phyloP scores from a whole-genome alignment of 352 stramenopile species.

The Phytophthora pini region DNA sequence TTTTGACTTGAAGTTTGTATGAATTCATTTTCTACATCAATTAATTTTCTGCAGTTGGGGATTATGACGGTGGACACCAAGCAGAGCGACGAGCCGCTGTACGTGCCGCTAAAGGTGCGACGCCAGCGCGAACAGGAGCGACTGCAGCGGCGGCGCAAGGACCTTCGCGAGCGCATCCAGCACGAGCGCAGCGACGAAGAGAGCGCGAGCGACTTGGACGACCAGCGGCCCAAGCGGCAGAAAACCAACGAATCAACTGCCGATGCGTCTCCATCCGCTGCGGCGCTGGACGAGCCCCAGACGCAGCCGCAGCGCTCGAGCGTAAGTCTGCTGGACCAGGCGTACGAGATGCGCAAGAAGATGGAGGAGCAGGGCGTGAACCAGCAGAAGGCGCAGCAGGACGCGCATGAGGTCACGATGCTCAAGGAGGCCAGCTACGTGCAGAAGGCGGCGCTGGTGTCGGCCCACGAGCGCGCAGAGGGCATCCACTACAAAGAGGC shows the following conservation, averaged over 20 bases:
- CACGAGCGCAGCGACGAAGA: slow-evolving; percentile 46
- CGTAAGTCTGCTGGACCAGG: slow-evolving; percentile 83
- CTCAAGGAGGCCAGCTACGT: slow-evolving; percentile 96
- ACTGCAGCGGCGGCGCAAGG: slow-evolving; percentile 53
- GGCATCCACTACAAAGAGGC: slow-evolving; percentile 92
- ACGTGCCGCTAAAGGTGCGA: slow-evolving; percentile 83
- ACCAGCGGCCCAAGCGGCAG: slow-evolving; percentile 25
- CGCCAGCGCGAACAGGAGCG: slow-evolving; percentile 75
- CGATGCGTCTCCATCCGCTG: slow-evolving; percentile 4
- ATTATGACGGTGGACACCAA: slow-evolving; percentile 11
- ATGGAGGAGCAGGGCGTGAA: slow-evolving; percentile 82
- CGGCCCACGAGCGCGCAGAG: slow-evolving; percentile 91
- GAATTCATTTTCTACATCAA: too few relatives aligned
- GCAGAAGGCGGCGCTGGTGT: slow-evolving; percentile 96
- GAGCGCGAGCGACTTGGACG: slow-evolving; percentile 27
- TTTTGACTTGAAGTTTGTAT: too few relatives aligned
- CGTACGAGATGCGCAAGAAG: slow-evolving; percentile 84
- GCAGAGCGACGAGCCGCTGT: slow-evolving; percentile 57
- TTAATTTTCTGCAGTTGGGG: background rate
- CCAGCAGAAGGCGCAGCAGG: slow-evolving; percentile 79
- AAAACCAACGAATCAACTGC: slow-evolving; percentile 3
- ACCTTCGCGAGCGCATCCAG: slow-evolving; percentile 60
- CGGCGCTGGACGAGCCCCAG: slow-evolving; percentile 4
- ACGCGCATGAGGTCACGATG: slow-evolving; percentile 92
- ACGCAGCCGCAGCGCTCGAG: slow-evolving; percentile 51